phyloP scores from a whole-genome alignment of 768 basidiomycete genomes.

The Boletus rufocinnamomeus region DNA sequence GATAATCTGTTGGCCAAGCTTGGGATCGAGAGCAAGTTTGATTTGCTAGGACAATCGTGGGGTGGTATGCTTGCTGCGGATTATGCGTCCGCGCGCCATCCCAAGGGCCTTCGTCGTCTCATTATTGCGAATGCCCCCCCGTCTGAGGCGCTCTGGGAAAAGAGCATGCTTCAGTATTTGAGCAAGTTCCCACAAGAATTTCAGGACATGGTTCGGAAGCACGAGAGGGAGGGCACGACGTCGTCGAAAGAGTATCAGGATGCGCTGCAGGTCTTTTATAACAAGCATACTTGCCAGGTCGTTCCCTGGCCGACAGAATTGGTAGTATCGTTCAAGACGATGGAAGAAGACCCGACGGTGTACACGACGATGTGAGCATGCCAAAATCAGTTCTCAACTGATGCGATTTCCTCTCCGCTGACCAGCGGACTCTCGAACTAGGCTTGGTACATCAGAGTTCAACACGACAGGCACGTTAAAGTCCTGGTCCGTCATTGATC shows the following conservation, averaged over 20 bases:
- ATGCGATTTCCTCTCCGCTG: background rate
- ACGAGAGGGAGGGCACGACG: slow-evolving; percentile 36
- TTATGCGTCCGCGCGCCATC: slow-evolving; percentile 39
- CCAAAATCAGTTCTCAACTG: fast-evolving
- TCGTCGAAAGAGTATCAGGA: slow-evolving; percentile 35
- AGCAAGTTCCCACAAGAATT: slow-evolving; percentile 31
- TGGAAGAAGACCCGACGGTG: slow-evolving; percentile 36
- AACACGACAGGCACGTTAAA: slow-evolving; percentile 41
- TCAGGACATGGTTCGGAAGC: slow-evolving; percentile 26
- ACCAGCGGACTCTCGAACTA: background rate
- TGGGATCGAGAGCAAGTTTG: slow-evolving; percentile 40
- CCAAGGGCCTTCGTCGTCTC: slow-evolving; percentile 39
- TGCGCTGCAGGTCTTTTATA: slow-evolving; percentile 29
- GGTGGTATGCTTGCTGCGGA: slow-evolving; percentile 51
- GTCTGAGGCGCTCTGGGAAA: slow-evolving; percentile 26
- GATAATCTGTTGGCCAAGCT: slow-evolving; percentile 47
- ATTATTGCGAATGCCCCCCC: slow-evolving; percentile 36
- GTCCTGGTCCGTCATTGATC: slow-evolving; percentile 47
- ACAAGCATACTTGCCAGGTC: slow-evolving; percentile 35
- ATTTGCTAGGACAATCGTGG: slow-evolving; percentile 57
- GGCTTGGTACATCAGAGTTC: slow-evolving; percentile 33
- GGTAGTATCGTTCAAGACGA: slow-evolving; percentile 22
- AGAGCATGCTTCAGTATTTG: slow-evolving; percentile 25
- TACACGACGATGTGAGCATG: slow-evolving; percentile 34
- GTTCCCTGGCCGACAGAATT: slow-evolving; percentile 37